Evolutionary conservation across 768 basidiomycete genomes (phyloP).

Genomic region (Tephrocybe sp.): DNA sequence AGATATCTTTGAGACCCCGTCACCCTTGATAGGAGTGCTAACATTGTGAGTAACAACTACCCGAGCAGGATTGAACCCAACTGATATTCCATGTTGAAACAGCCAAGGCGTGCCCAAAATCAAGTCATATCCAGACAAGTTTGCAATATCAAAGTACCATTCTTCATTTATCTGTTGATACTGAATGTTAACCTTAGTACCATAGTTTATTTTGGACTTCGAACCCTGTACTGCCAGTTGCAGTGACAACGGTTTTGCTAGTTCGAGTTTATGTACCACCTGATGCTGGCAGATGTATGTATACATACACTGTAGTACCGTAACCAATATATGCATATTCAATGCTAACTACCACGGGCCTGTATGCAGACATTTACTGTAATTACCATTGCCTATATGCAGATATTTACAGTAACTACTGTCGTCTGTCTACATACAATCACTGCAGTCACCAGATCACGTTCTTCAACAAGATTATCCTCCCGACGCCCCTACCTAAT

Average conservation of each 20-base stretch:
- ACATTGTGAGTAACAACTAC: not conserved
- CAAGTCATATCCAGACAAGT: constrained; percentile 36
- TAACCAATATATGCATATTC: too few relatives aligned
- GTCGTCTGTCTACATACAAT: too few relatives aligned
- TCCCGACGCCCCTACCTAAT: too few relatives aligned
- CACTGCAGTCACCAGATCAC: too few relatives aligned
- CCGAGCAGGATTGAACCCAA: constrained; percentile 25
- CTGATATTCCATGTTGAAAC: constrained; percentile 27
- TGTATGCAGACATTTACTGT: not conserved
- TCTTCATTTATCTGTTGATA: constrained; percentile 7
- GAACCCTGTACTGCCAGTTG: constrained; percentile 8
- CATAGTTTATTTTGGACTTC: constrained; percentile 1
- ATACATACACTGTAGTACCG: too few relatives aligned
- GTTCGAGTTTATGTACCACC: constrained; percentile 10
- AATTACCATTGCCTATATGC: too few relatives aligned
- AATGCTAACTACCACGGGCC: too few relatives aligned
- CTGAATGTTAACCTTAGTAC: not conserved
- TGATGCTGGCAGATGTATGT: not conserved
- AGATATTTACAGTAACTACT: too few relatives aligned
- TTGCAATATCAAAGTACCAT: constrained; percentile 35
- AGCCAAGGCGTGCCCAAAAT: constrained; percentile 35
- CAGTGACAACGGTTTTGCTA: not conserved
- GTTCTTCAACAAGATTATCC: too few relatives aligned
- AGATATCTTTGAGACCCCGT: constrained; percentile 3
- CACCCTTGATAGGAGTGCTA: constrained; percentile 12